Conservation (phyloP, 225 moss, liverwort and hornwort genomes). For the Straminergon stramineum region DNA sequence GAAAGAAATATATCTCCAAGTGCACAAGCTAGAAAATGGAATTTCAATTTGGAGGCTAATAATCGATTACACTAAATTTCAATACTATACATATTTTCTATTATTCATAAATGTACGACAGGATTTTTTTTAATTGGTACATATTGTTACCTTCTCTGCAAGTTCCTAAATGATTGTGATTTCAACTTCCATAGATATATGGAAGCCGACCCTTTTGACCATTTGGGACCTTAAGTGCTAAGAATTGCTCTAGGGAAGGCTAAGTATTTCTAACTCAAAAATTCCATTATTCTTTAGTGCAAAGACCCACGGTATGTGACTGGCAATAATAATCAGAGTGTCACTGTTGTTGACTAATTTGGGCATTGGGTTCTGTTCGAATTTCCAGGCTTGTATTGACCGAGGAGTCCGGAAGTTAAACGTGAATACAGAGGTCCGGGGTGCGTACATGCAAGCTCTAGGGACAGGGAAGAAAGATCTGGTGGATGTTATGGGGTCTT, state of each 20-base stretch:
- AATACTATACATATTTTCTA: too few species aligned
- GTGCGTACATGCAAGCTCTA: slow-evolving; percentile 62
- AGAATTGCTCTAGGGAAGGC: neutral
- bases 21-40: neutral
- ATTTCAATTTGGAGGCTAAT: neutral
- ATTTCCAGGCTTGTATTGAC: slow-evolving; percentile 64
- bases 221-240: neutral
- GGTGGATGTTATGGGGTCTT: slow-evolving; percentile 53
- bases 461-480: slow-evolving; percentile 49
- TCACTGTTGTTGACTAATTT: neutral
- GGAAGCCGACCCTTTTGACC: neutral
- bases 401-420: slow-evolving; percentile 81
- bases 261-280: neutral
- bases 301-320: neutral
- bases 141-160: too few species aligned
- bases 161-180: neutral
- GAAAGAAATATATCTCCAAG: neutral
- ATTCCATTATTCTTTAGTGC: neutral
- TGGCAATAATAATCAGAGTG: neutral
- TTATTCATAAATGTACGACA: neutral
- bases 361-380: neutral
- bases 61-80: too few species aligned
- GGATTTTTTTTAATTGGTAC: neutral
- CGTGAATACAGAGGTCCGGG: slow-evolving; percentile 81
- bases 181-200: neutral